Conservation (phyloP, 495 filamentous ascomycete genomes). For the Penicillium mononematosum region DNA sequence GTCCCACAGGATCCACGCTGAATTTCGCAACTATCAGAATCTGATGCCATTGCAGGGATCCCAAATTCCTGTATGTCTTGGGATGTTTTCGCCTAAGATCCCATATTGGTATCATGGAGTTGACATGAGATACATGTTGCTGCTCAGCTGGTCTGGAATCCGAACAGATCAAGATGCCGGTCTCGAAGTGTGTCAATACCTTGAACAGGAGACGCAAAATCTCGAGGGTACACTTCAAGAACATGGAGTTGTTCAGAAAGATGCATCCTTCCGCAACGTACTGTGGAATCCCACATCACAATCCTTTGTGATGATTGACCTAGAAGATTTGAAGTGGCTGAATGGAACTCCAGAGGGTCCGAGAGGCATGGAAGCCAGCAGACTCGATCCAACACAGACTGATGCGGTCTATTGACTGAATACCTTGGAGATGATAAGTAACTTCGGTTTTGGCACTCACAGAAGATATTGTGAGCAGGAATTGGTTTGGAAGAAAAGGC, state of each 20-base stretch:
- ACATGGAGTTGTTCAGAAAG: constrained; percentile 14
- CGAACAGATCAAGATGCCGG: constrained; percentile 9
- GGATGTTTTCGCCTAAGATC: constrained; percentile 14
- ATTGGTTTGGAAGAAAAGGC: neutral
- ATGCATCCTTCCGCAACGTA: constrained; percentile 21
- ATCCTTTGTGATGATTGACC: constrained; percentile 17
- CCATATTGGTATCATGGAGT: constrained; percentile 23
- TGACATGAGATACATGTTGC: constrained; percentile 1
- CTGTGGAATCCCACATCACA: constrained; percentile 12
- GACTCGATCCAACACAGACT: neutral
- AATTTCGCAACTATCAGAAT: neutral
- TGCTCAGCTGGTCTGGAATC: constrained; percentile 10
- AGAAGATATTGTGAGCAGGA: neutral
- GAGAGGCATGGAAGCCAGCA: neutral
- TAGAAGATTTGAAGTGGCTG: constrained; percentile 24
- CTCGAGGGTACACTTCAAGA: constrained; percentile 5
- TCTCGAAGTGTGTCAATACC: constrained; percentile 11
- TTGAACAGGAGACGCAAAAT: constrained; percentile 14
- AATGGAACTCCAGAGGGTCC: constrained; percentile 1
- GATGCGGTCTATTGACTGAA: neutral
- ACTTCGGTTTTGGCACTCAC: neutral
- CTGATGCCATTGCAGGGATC: constrained; percentile 10
- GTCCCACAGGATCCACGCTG: neutral
- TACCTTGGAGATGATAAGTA: neutral
- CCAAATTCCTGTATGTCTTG: constrained; percentile 20